Conservation (phyloP, 2,329 filamentous ascomycete genomes). For the Ascochyta pisi region DNA sequence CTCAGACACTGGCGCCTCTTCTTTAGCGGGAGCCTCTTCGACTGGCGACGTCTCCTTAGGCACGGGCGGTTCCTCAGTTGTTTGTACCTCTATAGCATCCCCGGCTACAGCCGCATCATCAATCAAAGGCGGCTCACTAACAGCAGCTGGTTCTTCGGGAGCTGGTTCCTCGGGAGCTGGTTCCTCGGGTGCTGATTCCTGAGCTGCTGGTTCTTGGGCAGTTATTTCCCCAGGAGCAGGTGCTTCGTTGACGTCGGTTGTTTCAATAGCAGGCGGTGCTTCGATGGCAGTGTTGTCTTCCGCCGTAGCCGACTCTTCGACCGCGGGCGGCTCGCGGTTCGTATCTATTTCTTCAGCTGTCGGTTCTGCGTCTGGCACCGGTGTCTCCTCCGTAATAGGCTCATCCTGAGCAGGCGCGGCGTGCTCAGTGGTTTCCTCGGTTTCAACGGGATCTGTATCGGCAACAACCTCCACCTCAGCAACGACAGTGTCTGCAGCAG, state of each 20-base stretch:
- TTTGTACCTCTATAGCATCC: not conserved
- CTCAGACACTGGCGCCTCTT: not conserved
- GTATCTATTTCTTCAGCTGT: not conserved
- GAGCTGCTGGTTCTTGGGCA: not conserved
- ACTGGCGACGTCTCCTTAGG: not conserved
- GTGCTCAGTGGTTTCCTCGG: not conserved
- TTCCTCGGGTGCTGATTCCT: not conserved
- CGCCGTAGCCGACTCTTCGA: not conserved
- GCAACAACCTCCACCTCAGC: not conserved
- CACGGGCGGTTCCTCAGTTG: not conserved
- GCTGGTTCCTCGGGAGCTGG: not conserved
- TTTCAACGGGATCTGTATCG: not conserved
- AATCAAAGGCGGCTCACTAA: not conserved
- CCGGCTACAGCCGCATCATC: not conserved
- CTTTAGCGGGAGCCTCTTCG: not conserved
- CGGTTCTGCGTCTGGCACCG: not conserved
- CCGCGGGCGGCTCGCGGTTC: not conserved
- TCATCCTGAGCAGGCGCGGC: not conserved
- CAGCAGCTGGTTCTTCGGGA: not conserved
- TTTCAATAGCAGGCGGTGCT: not conserved
- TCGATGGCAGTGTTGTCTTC: not conserved
- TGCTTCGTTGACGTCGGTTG: not conserved
- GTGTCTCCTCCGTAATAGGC: not conserved
- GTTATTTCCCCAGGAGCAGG: not conserved
- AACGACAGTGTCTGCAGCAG: constrained; percentile 4